Base-by-base conservation (phyloP, 208 protist genomes). In the Crithidia brevicula region DNA sequence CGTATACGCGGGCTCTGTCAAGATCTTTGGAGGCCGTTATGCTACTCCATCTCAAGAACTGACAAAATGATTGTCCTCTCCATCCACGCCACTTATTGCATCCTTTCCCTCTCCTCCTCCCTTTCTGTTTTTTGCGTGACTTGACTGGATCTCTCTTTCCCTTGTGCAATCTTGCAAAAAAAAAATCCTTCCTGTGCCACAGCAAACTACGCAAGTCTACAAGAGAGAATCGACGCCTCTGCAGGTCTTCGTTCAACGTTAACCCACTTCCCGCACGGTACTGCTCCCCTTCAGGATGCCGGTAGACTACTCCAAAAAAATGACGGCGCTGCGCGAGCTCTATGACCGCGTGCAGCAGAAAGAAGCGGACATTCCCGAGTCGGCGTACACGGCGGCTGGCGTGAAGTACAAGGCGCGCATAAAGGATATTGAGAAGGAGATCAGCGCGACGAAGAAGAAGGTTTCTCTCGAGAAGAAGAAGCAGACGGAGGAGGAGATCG, bases 401-500 rank as follows among this genome's bases (percentile, higher is more conserved):
- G 50, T 96, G 53, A 93, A 89, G 67, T 61, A 77, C 54, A 91
- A 91, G 52, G 74, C 83, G 20, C 91, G 91, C 47, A 51, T 97
- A 45, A 98, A 98, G 82, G 94, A 97, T 51, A 85, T 98, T 16
- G 91, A 97, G 69, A 95, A 91, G 79, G 83, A 97, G 70, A 85
- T 96, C 59, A 78, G 85, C 73, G 56, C 61, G 15, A 57, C 74
- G 20, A 91, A 93, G 65, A 87, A 89, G 54, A 86, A 81, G 60
- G 83, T 93, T 4, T 91, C 78, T 8, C 30, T 65, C 23, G 52
- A 62, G 46, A 82, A 86, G 30, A 95, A 96, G 76, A 85, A 81
- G 66, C 69, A 84, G 33, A 66, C 81, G 13, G 63, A 82, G 23
- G 72, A 82, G n/a, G 61, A 81, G 47, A 74, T 95, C 15, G 75